Evolutionary conservation across 2,329 filamentous ascomycete genomes (phyloP), one percentile per base, ranked within the genome.

Genomic region (Alternaria hordeiaustralica): DNA sequence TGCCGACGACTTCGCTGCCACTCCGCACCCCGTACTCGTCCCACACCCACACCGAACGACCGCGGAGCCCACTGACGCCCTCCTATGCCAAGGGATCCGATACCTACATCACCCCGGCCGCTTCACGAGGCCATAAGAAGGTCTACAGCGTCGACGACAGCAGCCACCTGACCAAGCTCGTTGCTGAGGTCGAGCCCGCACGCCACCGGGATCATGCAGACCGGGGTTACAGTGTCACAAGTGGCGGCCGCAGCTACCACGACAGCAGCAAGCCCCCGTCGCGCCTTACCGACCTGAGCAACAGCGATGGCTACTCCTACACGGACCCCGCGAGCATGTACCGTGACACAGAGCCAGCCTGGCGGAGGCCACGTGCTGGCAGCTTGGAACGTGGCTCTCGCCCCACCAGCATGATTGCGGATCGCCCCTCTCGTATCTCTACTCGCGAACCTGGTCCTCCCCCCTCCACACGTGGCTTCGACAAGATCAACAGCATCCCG

Each of bases 401-500:
- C n/a, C 83, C 84, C 12, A 75, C 76, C 44, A 85, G 83, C 72
- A 76, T 84, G 74, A 70, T 83, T 9, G 68, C 81, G 43, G 79
- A 81, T 33, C 79, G 69, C 47, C 77, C 63, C 54, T 71, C 71
- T 18, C 81, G 76, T 69, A 79, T 50, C 50, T 81, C 77, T n/a
- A 64, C 70, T 18, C 75, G 78, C 33, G 79, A 79, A 51, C 72
- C 78, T 3, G 77, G 77, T 15, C 91, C 90, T 3, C 91, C 92
- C 10, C 90, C 90, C 5, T 87, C 89, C 6, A 92, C 88, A 4
- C 84, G 90, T 69, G 91, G 89, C 0, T 88, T 93, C 67, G 91
- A 93, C 70, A 91, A 88, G 79, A 87, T 92, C 66, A 87, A 87
- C 69, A 68, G 58, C 55, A 58, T 75, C 23, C 63, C 65, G 12